Base-by-base conservation (phyloP, 2,329 filamentous ascomycete species). In the Colletotrichum magnum region DNA sequence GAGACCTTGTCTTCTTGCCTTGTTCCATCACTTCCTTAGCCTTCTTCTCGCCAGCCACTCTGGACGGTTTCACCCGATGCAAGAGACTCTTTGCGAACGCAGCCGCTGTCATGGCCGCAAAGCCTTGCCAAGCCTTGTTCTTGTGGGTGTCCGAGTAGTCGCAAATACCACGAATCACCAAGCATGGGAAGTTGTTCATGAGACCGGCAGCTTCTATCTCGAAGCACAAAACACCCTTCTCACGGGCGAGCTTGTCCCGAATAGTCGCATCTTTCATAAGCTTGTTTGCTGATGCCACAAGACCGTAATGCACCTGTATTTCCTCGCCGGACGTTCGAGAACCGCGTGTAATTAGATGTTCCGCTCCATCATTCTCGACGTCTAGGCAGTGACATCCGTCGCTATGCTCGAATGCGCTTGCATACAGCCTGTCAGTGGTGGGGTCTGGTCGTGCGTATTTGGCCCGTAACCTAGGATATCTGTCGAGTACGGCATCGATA, bases 111-210 rank as follows among this genome's bases (percentile, higher is more conserved):
- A 72, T 72, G 1, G 81, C 78, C 0, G 80, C 80, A 64, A 80
- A 81, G 0, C 41, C 48, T 16, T 81, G 78, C 81, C 79, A 83
- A 6, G 43, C 48, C 5, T 82, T 76, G 36, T 75, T 76, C 58
- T 82, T 83, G 63, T 82, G 79, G 0, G 75, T 78, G 62, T 83
- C 81, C 4, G 79, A 75, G 51, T 83, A 84, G 58, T 82, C 79
- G 26, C 77, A 83, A 0, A 84, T 80, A 0, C 80, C 81, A 12
- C 80, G 75, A 24, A 83, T 79, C 0, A 79, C 74, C 0, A 83
- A 61, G 41, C 78, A 83, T 0, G 78, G 76, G 2, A 80, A 73
- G 1, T 74, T 51, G n/a, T 73, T 71, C 71, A 74, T 74, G 0
- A 77, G n/a, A 0, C 78, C 77, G 0, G 78, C 77, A 3, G 75